Percentiles rank a stretch among this genome's conserved stretches.
These are phyloP conservation scores for Xylariaceae sp. DNA, from an alignment of 2,329 filamentous ascomycete species.

Conservation along the genomic window DNA sequence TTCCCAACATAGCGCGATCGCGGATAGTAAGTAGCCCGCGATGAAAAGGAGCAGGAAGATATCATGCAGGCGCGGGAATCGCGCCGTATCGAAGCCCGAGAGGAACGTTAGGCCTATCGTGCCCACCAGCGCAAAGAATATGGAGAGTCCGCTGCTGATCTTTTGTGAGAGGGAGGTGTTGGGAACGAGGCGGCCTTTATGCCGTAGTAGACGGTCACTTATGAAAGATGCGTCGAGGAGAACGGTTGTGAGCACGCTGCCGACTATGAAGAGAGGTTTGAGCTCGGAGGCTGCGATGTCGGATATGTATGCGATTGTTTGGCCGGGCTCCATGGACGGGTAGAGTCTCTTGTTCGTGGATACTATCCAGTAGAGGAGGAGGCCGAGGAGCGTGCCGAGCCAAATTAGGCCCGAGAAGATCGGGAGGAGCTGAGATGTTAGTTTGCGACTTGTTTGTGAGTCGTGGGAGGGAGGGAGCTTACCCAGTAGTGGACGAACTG, in stretches of 20 bases:
- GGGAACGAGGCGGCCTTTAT: conserved; percentile 69
- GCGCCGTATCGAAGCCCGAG: conserved; percentile 77
- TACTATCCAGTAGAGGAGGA: conserved; percentile 65
- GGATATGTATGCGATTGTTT: conserved; percentile 67
- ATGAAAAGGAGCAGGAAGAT: conserved; percentile 80
- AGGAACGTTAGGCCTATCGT: conserved; percentile 76
- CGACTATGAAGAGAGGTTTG: conserved; percentile 74
- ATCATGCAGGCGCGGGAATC: conserved; percentile 63
- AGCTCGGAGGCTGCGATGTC: conserved; percentile 57
- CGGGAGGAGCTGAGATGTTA: conserved; percentile 47
- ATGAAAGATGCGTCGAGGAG: conserved; percentile 77
- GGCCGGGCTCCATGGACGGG: conserved; percentile 51
- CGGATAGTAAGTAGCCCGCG: conserved; percentile 75
- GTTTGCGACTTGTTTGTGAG: background rate
- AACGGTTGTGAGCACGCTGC: conserved; percentile 65
- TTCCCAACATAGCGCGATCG: conserved; percentile 84
- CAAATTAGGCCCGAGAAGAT: conserved; percentile 61
- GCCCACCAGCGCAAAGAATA: conserved; percentile 66
- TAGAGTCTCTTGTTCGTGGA: conserved; percentile 52
- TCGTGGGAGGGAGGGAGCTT: conserved; percentile 8
- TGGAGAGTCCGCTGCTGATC: conserved; percentile 54
- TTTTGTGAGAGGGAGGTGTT: conserved; percentile 63
- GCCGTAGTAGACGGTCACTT: conserved; percentile 78
- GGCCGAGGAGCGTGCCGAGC: conserved; percentile 62
- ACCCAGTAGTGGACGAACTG: conserved; percentile 28